Conservation (phyloP, 2,329 filamentous ascomycete species). For the Penicillium digitatum region DNA sequence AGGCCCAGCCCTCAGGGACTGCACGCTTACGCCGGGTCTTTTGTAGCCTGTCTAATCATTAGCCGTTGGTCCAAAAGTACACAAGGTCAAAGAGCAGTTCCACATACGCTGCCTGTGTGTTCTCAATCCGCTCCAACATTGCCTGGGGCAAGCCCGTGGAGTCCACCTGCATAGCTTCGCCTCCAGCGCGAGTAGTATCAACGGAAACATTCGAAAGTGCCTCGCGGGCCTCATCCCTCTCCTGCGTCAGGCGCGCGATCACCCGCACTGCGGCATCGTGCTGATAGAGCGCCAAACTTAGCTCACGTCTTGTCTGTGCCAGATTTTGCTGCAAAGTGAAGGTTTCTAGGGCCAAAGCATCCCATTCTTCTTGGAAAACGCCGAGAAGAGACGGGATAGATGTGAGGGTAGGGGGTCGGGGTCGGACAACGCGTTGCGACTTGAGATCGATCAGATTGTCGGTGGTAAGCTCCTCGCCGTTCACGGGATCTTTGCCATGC, state of each 20-base stretch:
- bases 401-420: constrained; percentile 86
- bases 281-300: constrained; percentile 91
- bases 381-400: constrained; percentile 93
- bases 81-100: not conserved
- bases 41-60: constrained; percentile 60
- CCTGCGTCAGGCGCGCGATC: constrained; percentile 83
- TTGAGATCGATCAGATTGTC: constrained; percentile 89
- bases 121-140: constrained; percentile 69
- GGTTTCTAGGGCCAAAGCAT: constrained; percentile 83
- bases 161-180: constrained; percentile 92
- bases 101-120: constrained; percentile 72
- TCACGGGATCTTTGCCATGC: constrained; percentile 87
- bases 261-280: constrained; percentile 96
- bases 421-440: constrained; percentile 75
- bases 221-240: constrained; percentile 87
- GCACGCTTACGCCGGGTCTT: constrained; percentile 86
- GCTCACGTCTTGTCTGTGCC: constrained; percentile 83
- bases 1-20: constrained; percentile 80
- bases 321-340: constrained; percentile 89
- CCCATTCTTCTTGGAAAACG: constrained; percentile 98
- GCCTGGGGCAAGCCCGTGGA: constrained; percentile 69
- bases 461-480: constrained; percentile 73
- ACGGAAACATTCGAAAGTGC: constrained; percentile 82
- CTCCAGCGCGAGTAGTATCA: constrained; percentile 54
- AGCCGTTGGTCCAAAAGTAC: constrained; percentile 16